These are phyloP conservation scores for Saprolegnia parasitica DNA, from an alignment of 352 stramenopile species.

Conservation along the genomic window DNA sequence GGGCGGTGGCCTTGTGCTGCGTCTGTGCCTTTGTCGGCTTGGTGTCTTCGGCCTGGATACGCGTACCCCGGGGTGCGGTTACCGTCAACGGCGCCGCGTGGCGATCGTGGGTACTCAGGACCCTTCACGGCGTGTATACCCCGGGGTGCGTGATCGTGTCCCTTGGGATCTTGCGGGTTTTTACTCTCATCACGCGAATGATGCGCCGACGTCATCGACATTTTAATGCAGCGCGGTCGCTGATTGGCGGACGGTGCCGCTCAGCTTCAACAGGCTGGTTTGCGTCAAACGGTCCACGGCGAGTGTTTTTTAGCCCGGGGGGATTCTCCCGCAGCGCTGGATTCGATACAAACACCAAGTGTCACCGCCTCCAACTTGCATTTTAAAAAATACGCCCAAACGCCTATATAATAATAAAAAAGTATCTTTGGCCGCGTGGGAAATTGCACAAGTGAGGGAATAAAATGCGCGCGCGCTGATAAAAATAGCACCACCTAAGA, in stretches of 20 bases:
- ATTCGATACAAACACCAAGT: conserved; percentile 5
- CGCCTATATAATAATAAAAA: background rate
- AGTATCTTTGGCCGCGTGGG: background rate
- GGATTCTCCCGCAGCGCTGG: background rate
- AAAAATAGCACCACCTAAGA: too few species aligned
- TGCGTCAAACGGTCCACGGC: background rate
- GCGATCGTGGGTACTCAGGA: too few species aligned
- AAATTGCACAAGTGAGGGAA: too few species aligned
- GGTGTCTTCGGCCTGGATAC: background rate
- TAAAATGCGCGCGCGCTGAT: too few species aligned
- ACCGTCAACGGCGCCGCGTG: background rate
- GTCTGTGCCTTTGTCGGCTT: too few species aligned
- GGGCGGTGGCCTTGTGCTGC: too few species aligned
- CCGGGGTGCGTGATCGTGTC: background rate
- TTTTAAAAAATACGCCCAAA: background rate
- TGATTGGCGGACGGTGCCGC: background rate
- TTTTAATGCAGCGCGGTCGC: background rate
- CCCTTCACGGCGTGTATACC: background rate
- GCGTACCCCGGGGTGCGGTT: background rate
- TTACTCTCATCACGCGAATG: background rate
- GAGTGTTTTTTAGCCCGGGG: conserved; percentile 6
- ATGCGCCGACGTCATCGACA: background rate
- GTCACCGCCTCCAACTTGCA: background rate
- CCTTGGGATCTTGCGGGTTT: background rate
- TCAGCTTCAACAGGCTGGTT: conserved; percentile 5